phyloP scores from a whole-genome alignment of 2,329 filamentous ascomycete genomes.

The Claviceps arundinis region DNA sequence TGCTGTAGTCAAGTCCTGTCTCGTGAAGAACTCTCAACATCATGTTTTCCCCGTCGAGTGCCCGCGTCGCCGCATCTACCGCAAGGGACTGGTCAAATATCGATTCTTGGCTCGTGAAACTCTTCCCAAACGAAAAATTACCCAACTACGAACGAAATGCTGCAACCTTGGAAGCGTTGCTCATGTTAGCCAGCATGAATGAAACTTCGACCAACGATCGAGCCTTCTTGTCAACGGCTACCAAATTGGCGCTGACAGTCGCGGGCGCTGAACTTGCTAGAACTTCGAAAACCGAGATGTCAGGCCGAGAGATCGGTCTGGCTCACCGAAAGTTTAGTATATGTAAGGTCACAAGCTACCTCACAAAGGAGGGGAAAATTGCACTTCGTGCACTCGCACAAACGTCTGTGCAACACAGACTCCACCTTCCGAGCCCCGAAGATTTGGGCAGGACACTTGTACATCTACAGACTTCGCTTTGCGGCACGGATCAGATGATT shows the following conservation, averaged over 20 bases:
- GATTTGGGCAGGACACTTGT: slow-evolving; percentile 39
- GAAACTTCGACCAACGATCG: slow-evolving; percentile 65
- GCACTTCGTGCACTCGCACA: slow-evolving; percentile 46
- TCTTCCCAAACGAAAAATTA: slow-evolving; percentile 44
- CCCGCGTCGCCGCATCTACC: slow-evolving; percentile 63
- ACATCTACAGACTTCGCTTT: slow-evolving; percentile 39
- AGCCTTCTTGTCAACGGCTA: slow-evolving; percentile 41
- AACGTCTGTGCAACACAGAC: slow-evolving; percentile 35
- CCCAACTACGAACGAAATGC: slow-evolving; percentile 77
- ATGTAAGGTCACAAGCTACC: slow-evolving; percentile 7
- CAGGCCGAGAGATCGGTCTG: background rate
- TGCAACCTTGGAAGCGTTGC: slow-evolving; percentile 63
- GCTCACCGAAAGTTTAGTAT: slow-evolving; percentile 34
- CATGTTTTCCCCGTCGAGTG: slow-evolving; percentile 57
- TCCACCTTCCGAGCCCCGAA: slow-evolving; percentile 33
- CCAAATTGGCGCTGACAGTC: slow-evolving; percentile 40
- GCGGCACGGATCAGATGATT: slow-evolving; percentile 41
- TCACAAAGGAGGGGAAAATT: slow-evolving; percentile 40
- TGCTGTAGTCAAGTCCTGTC: background rate
- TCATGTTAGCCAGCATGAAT: slow-evolving; percentile 62
- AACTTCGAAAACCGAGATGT: background rate
- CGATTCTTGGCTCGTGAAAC: slow-evolving; percentile 66
- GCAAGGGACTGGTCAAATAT: slow-evolving; percentile 87
- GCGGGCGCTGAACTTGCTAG: background rate
- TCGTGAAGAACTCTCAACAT: slow-evolving; percentile 19